Conservation (phyloP, 2,329 filamentous ascomycete genomes). For the Penicillium brevicompactum region DNA sequence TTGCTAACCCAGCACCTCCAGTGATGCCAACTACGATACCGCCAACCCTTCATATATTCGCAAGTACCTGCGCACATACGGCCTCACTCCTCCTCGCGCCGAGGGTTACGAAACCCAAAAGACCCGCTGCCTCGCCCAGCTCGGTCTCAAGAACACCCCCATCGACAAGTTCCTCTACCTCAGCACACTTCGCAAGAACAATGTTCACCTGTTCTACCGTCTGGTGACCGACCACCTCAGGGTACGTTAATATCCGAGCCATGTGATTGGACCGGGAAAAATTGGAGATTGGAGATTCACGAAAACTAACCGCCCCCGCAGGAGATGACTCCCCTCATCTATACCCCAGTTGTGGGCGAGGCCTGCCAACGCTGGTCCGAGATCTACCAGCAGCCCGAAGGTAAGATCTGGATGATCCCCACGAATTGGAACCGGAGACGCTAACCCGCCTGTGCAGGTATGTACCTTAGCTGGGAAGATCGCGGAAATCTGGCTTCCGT, state of each 20-base stretch:
- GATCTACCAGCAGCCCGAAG: slow-evolving; percentile 92
- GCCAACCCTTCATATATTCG: slow-evolving; percentile 53
- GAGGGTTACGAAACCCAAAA: slow-evolving; percentile 54
- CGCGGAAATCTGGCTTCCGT: slow-evolving; percentile 86
- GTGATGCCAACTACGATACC: slow-evolving; percentile 51
- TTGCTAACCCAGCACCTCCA: slow-evolving; percentile 11
- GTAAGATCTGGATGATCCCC: slow-evolving; percentile 39
- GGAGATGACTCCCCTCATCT: slow-evolving; percentile 54
- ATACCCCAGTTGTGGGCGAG: slow-evolving; percentile 71
- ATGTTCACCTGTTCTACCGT: slow-evolving; percentile 56
- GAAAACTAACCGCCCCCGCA: slow-evolving; percentile 27
- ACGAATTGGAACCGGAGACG: slow-evolving; percentile 27
- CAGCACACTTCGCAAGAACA: slow-evolving; percentile 53
- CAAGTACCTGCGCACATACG: slow-evolving; percentile 55
- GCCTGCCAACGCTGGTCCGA: slow-evolving; percentile 96
- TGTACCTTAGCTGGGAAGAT: slow-evolving; percentile 96
- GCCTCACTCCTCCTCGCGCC: slow-evolving; percentile 51
- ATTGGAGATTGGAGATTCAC: slow-evolving; percentile 1
- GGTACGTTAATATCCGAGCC: slow-evolving; percentile 30
- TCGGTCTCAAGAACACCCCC: slow-evolving; percentile 48
- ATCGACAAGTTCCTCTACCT: slow-evolving; percentile 56
- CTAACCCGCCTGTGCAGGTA: slow-evolving; percentile 46
- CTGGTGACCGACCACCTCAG: slow-evolving; percentile 51
- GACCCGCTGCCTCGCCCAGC: slow-evolving; percentile 51
- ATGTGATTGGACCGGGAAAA: slow-evolving; percentile 7